These are phyloP conservation scores for Gloeopeniophorella convolvens DNA, from an alignment of 768 basidiomycete species.

Conservation along the genomic window DNA sequence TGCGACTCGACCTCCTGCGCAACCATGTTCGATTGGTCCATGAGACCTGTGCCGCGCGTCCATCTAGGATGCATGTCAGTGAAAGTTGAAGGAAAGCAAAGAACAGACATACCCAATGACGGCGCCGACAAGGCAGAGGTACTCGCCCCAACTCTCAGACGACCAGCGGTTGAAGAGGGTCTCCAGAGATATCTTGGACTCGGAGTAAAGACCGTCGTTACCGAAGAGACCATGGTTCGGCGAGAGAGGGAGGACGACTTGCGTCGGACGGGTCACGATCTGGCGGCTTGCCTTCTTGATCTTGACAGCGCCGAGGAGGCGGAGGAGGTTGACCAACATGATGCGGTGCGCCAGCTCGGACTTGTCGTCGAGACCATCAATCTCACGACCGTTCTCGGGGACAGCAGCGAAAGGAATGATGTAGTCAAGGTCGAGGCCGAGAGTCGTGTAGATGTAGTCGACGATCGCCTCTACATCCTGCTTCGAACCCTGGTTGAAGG, in stretches of 20 bases:
- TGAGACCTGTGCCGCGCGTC: conserved; percentile 97
- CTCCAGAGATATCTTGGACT: conserved; percentile 97
- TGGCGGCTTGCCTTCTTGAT: conserved; percentile 95
- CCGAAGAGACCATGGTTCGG: conserved; percentile 98
- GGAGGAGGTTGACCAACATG: conserved; percentile 96
- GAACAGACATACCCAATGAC: conserved; percentile 78
- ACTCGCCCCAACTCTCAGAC: conserved; percentile 99
- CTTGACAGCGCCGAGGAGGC: conserved; percentile 96
- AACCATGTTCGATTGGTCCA: conserved; percentile 92
- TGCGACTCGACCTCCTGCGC: conserved; percentile 89
- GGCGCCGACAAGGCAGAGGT: conserved; percentile 94
- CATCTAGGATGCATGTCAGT: conserved; percentile 45
- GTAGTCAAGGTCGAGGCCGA: conserved; percentile 96
- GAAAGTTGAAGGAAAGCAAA: background rate
- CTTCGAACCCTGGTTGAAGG: conserved; percentile 98
- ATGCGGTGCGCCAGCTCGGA: conserved; percentile 98
- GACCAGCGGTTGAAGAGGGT: conserved; percentile 98
- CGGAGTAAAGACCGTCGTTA: conserved; percentile 95
- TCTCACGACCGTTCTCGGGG: conserved; percentile 97
- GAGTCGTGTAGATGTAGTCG: conserved; percentile 94
- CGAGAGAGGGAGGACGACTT: conserved; percentile 95
- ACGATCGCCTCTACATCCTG: conserved; percentile 97
- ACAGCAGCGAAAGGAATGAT: conserved; percentile 98
- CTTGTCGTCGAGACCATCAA: conserved; percentile 93
- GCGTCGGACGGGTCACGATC: conserved; percentile 96